Percentiles rank a stretch among this genome's conserved stretches.
phyloP scores from a whole-genome alignment of 169 alveolate species.

The Plasmodium ovale region DNA sequence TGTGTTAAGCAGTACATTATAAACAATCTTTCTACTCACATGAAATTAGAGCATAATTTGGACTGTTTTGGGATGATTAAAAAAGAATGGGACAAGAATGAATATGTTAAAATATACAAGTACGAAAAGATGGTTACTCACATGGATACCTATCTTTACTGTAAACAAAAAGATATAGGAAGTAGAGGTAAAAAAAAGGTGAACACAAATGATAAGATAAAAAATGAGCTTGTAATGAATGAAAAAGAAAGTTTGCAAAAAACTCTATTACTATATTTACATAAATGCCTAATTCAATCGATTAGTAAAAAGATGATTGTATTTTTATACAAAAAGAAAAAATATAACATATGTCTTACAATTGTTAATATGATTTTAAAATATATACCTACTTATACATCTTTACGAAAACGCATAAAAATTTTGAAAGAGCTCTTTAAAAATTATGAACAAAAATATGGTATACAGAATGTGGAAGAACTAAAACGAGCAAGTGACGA shows the following conservation, averaged over 20 bases:
- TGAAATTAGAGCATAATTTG: constrained; percentile 27
- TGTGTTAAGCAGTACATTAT: constrained; percentile 22
- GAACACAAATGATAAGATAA: neutral
- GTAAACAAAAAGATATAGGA: neutral
- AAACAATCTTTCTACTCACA: constrained; percentile 29
- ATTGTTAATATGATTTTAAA: constrained; percentile 51
- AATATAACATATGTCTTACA: constrained; percentile 49
- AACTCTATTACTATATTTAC: constrained; percentile 20
- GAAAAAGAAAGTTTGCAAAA: neutral
- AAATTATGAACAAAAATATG: constrained; percentile 51
- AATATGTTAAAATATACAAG: constrained; percentile 25
- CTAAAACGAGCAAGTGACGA: constrained; percentile 51
- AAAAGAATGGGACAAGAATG: constrained; percentile 47
- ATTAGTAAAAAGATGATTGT: constrained; percentile 50
- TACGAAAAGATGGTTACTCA: constrained; percentile 31
- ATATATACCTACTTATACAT: constrained; percentile 39
- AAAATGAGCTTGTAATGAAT: neutral
- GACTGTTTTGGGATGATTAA: constrained; percentile 6
- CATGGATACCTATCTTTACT: neutral
- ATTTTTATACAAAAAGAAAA: constrained; percentile 35
- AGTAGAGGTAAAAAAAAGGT: neutral
- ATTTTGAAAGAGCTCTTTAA: constrained; percentile 30
- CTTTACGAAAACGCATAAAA: constrained; percentile 44
- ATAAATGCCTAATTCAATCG: constrained; percentile 35
- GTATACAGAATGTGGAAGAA: constrained; percentile 12